A percentile compares a stretch with the other conserved stretches of the same genome.
These are phyloP conservation scores for Filobasidium uniguttulatum DNA, from an alignment of 1,284 basidiomycete species.

Conservation along the genomic window DNA sequence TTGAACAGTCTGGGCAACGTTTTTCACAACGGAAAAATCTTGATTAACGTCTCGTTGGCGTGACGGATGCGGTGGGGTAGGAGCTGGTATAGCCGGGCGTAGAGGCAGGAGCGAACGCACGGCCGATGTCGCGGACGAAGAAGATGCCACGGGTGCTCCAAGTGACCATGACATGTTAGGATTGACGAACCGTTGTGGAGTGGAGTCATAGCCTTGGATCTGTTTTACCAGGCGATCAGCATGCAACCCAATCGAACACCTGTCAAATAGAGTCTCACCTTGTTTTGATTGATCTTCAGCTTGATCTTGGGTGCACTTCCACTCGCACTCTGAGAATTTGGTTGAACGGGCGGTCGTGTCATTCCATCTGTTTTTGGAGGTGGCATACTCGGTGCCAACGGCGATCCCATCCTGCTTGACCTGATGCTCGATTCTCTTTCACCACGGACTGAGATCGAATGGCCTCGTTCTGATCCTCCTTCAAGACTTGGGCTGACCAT, in stretches of 20 bases:
- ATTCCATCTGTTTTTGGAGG: background rate
- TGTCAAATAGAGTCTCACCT: background rate
- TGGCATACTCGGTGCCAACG: background rate
- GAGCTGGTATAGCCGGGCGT: conserved; percentile 52
- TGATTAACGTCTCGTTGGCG: conserved; percentile 65
- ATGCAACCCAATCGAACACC: background rate
- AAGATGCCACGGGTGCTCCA: too few relatives aligned
- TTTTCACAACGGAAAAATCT: conserved; percentile 70
- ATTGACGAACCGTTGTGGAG: conserved; percentile 8
- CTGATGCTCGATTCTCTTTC: background rate
- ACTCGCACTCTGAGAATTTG: background rate
- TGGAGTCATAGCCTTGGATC: background rate
- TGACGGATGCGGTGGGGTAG: conserved; percentile 62
- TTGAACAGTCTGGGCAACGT: conserved; percentile 42
- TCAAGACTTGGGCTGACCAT: background rate
- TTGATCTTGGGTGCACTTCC: background rate
- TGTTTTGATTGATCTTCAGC: conserved; percentile 1
- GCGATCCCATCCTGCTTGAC: background rate
- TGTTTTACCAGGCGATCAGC: background rate
- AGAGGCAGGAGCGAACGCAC: conserved; percentile 44
- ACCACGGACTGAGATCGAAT: background rate
- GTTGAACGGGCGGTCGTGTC: background rate
- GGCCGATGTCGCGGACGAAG: conserved; percentile 21
- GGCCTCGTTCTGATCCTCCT: background rate
- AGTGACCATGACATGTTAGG: too few relatives aligned